Evolutionary conservation across 352 stramenopile genomes (phyloP), one percentile per base, ranked within the genome.

Genomic region (Pythium angustatum): DNA sequence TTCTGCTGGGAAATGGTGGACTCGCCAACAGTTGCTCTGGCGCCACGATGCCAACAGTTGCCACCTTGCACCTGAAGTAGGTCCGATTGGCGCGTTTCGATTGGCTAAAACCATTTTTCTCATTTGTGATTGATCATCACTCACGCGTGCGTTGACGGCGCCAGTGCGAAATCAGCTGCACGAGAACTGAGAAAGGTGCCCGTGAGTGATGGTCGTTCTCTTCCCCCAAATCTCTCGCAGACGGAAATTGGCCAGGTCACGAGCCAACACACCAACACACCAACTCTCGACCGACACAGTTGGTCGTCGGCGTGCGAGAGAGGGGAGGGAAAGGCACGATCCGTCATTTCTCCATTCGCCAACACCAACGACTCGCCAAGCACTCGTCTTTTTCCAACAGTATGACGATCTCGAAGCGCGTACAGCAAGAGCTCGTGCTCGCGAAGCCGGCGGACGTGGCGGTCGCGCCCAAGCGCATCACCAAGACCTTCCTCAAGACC

Each of bases 381-480:
- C 28, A 55, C 48, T 14, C 33, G 33, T 10, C 19, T n/a, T n/a
- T n/a, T n/a, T n/a, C 27, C 28, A 55, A 40, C 31, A 60, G 21
- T 3, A 75, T 75, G 68, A 75, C 68, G 17, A 75, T 75, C 59
- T 69, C 68, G 28, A 72, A 62, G 36, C 68, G 68, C 19, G 68
- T 75, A 21, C 67, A 75, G 40, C 58, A 61, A 30, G 68, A 75
- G 49, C 68, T 75, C 15, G 48, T 70, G 26, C 56, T 65, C 34
- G 63, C 63, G 44, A 64, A 55, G 57, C 57, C 57, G 22, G 19
- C 44, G 24, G 57, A 47, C 30, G 57, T 62, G 44, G 41, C 53
- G 10, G 40, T 58, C 19, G 22, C 38, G 57, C 62, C 49, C 40
- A 68, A 68, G 51, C 61, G 61, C 36, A 21, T 62, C 11, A 67